Evolutionary conservation across 1,284 basidiomycete genomes (phyloP), one percentile per base, ranked within the genome.

Genomic region (Xerocomus tenax): DNA sequence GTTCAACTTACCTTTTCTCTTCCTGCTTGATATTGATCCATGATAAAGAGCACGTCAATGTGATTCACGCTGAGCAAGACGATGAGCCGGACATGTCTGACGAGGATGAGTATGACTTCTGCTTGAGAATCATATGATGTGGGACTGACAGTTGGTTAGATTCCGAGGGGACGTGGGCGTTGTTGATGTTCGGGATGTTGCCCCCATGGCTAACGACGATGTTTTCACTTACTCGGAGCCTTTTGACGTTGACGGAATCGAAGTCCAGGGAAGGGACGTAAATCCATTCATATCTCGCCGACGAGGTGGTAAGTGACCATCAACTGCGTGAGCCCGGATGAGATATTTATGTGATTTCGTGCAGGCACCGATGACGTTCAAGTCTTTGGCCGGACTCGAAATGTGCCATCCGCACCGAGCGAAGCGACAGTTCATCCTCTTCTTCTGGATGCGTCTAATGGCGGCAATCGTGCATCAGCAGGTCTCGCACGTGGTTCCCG

Each of bases 401-500:
- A 73, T 55, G 63, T 65, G 3, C 68, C 73, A 34, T 61, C 73
- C 6, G 70, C 76, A 13, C 73, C 74, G 15, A 72, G 77, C 23
- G 85, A 89, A 59, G 73, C 79, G 36, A 81, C 82, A 12, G 84
- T 84, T 0, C 93, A 96, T 64, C 92, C 92, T 3, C 73, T 96
- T 9, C 77, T 96, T 10, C 63, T 88, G 29, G 87, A 95, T 57
- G 74, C 72, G 19, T 65, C 71, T 0, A 71, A 71, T 25, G 66
- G 73, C n/a, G 60, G 71, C 26, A 64, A 71, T 48, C 78, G 78
- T 42, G 59, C 70, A 39, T 66, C 75, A 15, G 53, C 71, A 12
- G 67, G 70, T 35, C 71, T 79, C 51, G 68, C 75, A 40, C 74
- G 84, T 50, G 67, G 69, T 46, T 62, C 76, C 25, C 78, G 84